Conservation (phyloP, 495 filamentous ascomycete genomes). For the Cudoniella acicularis region DNA sequence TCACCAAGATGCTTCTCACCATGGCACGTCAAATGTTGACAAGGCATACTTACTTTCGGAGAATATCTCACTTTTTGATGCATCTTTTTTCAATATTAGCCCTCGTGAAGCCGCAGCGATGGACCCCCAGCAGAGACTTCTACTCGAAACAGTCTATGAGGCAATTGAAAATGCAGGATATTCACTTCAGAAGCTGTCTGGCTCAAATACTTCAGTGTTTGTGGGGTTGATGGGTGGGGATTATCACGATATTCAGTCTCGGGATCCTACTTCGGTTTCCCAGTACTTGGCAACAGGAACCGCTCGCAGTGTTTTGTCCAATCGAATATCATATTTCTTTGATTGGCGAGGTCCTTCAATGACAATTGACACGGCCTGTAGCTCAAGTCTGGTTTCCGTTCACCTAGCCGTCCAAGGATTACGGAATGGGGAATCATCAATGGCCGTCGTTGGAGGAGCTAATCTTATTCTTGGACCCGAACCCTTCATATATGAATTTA, state of each 20-base stretch:
- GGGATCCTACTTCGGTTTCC: conserved; percentile 32
- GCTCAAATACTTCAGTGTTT: conserved; percentile 25
- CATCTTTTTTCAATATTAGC: conserved; percentile 53
- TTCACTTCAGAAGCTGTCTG: conserved; percentile 21
- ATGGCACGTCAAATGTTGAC: neutral
- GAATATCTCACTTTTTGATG: conserved; percentile 51
- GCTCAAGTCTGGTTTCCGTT: conserved; percentile 60
- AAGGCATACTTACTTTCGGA: conserved; percentile 43
- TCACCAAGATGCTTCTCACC: conserved; percentile 31
- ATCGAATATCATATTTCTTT: conserved; percentile 58
- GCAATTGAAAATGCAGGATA: conserved; percentile 52
- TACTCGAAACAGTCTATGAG: conserved; percentile 54
- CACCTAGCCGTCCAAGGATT: conserved; percentile 78
- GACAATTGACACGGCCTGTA: conserved; percentile 83
- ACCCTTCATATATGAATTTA: neutral
- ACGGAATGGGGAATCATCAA: conserved; percentile 49
- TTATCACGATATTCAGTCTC: conserved; percentile 30
- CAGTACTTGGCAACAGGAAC: conserved; percentile 33
- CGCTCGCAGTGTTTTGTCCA: conserved; percentile 51
- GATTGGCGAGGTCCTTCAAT: conserved; percentile 55
- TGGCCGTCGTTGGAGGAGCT: conserved; percentile 24
- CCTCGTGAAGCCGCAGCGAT: conserved; percentile 52
- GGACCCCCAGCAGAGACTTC: conserved; percentile 53
- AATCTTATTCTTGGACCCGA: neutral
- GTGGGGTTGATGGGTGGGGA: conserved; percentile 27